These are phyloP conservation scores for Lecanosticta acicola DNA, from an alignment of 2,329 filamentous ascomycete species.

Conservation along the genomic window DNA sequence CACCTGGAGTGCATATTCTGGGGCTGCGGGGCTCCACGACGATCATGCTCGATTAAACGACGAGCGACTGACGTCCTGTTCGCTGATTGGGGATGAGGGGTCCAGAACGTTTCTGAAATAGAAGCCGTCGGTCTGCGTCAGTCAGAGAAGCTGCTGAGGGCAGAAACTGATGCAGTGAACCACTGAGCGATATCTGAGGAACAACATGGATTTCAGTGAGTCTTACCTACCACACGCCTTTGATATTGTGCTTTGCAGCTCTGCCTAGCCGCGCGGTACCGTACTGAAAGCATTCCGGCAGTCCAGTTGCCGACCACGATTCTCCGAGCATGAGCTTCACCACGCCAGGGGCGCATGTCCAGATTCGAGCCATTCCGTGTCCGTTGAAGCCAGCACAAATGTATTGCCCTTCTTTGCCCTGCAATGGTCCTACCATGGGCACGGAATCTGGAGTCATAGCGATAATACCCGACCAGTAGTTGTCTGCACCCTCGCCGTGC, in stretches of 20 bases:
- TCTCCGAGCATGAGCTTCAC: constrained; percentile 38
- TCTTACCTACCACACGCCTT: constrained; percentile 15
- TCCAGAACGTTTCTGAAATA: constrained; percentile 11
- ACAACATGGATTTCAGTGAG: neutral
- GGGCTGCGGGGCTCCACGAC: no score
- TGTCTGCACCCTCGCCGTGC: constrained; percentile 43
- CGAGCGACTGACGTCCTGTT: no score
- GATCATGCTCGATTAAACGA: no score
- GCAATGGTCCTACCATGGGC: constrained; percentile 42
- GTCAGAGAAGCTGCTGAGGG: neutral
- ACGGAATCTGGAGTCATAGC: constrained; percentile 44
- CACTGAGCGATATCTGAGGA: no score
- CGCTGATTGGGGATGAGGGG: constrained; percentile 46
- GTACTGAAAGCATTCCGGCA: constrained; percentile 23
- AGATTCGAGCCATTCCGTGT: constrained; percentile 46
- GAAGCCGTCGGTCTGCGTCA: neutral
- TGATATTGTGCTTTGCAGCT: constrained; percentile 12
- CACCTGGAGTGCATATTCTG: no score
- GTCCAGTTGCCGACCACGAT: constrained; percentile 17
- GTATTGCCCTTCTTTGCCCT: constrained; percentile 41
- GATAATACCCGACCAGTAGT: constrained; percentile 46
- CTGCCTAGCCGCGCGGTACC: constrained; percentile 13
- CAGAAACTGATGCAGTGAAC: neutral
- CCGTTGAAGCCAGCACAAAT: constrained; percentile 49
- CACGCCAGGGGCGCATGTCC: constrained; percentile 43